Conservation (phyloP, 2,329 filamentous ascomycete genomes). For the Curvularia spicifera region DNA sequence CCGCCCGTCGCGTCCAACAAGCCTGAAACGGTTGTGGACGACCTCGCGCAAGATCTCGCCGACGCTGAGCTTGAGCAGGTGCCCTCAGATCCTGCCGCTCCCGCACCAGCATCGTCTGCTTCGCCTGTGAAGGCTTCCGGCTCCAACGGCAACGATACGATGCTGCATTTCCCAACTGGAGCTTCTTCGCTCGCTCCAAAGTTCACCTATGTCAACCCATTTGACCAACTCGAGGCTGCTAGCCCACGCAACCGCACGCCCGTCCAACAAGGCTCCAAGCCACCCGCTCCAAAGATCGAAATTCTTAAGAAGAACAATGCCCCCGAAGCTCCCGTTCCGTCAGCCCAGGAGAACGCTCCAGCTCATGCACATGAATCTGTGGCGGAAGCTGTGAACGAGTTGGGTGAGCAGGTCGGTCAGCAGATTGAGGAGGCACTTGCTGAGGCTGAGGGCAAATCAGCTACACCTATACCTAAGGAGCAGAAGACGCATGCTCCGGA, state of each 20-base stretch:
- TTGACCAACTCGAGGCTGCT: constrained; percentile 71
- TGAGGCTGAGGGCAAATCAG: constrained; percentile 46
- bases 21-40: constrained; percentile 53
- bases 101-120: constrained; percentile 27
- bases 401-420: constrained; percentile 66
- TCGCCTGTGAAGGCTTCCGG: constrained; percentile 46
- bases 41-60: constrained; percentile 54
- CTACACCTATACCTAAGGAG: constrained; percentile 56
- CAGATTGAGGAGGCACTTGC: constrained; percentile 71
- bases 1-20: constrained; percentile 43
- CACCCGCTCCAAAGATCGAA: constrained; percentile 50
- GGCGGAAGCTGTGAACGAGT: constrained; percentile 69
- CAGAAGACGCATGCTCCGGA: constrained; percentile 45
- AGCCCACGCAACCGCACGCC: constrained; percentile 63
- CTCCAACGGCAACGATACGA: constrained; percentile 51
- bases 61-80: constrained; percentile 53
- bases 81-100: constrained; percentile 40
- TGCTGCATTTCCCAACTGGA: constrained; percentile 44
- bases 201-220: constrained; percentile 76
- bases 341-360: constrained; percentile 29
- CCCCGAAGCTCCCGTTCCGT: constrained; percentile 47
- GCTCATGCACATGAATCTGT: constrained; percentile 65
- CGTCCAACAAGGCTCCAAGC: constrained; percentile 29
- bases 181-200: constrained; percentile 51
- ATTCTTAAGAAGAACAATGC: constrained; percentile 55